Percentiles rank a stretch among this genome's conserved stretches.
phyloP scores from a whole-genome alignment of 257 asterid genomes.

The Misopates orontium region DNA sequence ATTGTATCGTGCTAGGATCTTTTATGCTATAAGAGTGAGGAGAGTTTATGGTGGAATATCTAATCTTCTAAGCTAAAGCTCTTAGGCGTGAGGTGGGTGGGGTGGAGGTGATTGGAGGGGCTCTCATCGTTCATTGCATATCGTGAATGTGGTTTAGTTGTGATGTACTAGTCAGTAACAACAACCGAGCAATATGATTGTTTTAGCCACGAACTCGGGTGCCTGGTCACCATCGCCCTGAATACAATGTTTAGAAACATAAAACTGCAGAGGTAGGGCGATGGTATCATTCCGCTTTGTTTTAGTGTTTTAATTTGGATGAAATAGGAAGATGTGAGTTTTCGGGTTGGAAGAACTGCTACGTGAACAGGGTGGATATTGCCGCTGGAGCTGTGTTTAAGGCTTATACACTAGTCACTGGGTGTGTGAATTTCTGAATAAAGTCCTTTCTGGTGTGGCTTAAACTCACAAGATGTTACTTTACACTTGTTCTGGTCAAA shows the following conservation, averaged over 20 bases:
- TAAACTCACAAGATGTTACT: not conserved
- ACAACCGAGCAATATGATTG: not conserved
- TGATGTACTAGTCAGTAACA: too few relatives aligned
- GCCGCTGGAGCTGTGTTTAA: constrained; percentile 5
- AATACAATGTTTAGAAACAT: too few relatives aligned
- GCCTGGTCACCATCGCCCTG: too few relatives aligned
- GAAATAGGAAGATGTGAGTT: not conserved
- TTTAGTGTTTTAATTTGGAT: too few relatives aligned
- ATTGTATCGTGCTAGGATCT: too few relatives aligned
- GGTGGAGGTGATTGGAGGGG: constrained; percentile 2
- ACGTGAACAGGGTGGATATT: not conserved
- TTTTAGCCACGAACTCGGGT: constrained; percentile 12
- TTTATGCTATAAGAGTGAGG: too few relatives aligned
- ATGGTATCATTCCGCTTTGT: too few relatives aligned
- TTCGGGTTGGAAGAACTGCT: not conserved
- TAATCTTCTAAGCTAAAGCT: not conserved
- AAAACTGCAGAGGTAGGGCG: too few relatives aligned
- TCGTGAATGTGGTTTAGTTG: too few relatives aligned
- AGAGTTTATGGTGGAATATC: not conserved
- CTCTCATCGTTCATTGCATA: not conserved
- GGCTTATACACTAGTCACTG: not conserved
- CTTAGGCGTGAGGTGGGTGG: not conserved
- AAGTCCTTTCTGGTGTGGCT: not conserved
- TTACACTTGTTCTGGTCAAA: not conserved
- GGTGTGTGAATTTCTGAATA: not conserved